These are phyloP conservation scores for Pilobolus umbonatus DNA, from an alignment of 192 early-diverging fungal species.

Conservation along the genomic window DNA sequence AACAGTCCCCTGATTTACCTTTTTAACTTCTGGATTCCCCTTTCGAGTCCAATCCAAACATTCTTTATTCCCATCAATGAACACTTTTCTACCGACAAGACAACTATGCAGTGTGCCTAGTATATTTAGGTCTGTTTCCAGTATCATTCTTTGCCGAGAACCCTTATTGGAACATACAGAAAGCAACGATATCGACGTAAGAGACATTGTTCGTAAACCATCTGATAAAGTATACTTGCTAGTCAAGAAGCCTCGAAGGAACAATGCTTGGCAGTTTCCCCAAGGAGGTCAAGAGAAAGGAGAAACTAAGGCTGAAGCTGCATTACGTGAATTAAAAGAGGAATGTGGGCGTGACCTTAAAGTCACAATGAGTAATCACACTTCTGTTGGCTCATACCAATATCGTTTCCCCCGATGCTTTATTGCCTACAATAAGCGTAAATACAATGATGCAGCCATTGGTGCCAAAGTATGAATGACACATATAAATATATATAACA, in stretches of 20 bases:
- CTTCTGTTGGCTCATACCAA: slow-evolving; percentile 62
- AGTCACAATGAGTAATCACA: slow-evolving; percentile 69
- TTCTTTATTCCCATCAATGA: too few species aligned
- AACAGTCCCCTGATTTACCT: too few species aligned
- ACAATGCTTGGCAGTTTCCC: slow-evolving; percentile 71
- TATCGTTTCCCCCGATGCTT: slow-evolving; percentile 24
- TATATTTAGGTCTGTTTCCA: too few species aligned
- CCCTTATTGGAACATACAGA: too few species aligned
- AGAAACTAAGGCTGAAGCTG: slow-evolving; percentile 71
- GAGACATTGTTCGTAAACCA: not conserved
- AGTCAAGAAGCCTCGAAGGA: slow-evolving; percentile 57
- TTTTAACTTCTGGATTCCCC: too few species aligned
- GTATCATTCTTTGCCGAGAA: too few species aligned
- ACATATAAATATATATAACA: not conserved
- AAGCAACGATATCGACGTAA: too few species aligned
- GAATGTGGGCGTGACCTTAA: slow-evolving; percentile 71
- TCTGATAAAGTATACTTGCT: slow-evolving; percentile 60
- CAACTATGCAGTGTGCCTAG: too few species aligned
- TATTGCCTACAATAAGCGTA: too few species aligned
- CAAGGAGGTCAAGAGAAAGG: slow-evolving; percentile 47
- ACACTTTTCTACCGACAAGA: too few species aligned
- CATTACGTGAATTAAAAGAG: slow-evolving; percentile 62
- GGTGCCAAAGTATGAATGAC: slow-evolving; percentile 19
- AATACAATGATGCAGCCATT: not conserved
- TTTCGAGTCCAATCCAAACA: too few species aligned